These are phyloP conservation scores for Botryotinia convoluta DNA, from an alignment of 2,329 filamentous ascomycete species.

Conservation along the genomic window DNA sequence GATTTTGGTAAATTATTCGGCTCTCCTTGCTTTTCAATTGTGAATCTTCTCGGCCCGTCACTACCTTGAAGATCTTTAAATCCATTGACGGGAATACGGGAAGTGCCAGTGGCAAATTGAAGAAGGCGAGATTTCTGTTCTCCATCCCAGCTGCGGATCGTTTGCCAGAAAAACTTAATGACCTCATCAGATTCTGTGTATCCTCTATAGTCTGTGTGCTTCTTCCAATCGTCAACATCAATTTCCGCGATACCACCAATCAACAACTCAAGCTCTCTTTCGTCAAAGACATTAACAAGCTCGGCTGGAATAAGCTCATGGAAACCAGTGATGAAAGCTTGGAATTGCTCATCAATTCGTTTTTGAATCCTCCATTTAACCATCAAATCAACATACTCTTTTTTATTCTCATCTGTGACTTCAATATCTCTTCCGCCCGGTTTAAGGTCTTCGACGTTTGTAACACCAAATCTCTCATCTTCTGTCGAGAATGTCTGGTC, in stretches of 20 bases:
- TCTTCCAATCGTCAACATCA: conserved; percentile 99
- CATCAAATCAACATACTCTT: conserved; percentile 97
- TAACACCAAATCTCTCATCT: conserved; percentile 94
- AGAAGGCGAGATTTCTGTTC: conserved; percentile 96
- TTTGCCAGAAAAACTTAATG: conserved; percentile 98
- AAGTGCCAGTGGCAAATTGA: conserved; percentile 97
- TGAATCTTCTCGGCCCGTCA: conserved; percentile 91
- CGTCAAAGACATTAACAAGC: conserved; percentile 96
- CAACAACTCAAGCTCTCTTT: conserved; percentile 91
- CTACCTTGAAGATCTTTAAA: conserved; percentile 99
- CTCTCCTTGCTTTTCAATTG: conserved; percentile 96
- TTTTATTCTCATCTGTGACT: conserved; percentile 98
- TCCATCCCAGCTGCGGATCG: conserved; percentile 92
- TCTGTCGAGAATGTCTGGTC: conserved; percentile 97
- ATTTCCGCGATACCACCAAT: conserved; percentile 99
- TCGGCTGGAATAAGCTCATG: conserved; percentile 96
- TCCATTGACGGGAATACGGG: conserved; percentile 95
- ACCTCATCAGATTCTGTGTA: conserved; percentile 98
- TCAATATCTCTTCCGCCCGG: conserved; percentile 87
- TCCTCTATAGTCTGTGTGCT: conserved; percentile 97
- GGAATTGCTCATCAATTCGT: conserved; percentile 96
- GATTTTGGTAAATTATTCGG: conserved; percentile 89
- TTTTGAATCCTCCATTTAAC: conserved; percentile 99
- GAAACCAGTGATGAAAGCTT: conserved; percentile 95
- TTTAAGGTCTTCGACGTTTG: conserved; percentile 90